A percentile compares a stretch with the other conserved stretches of the same genome.
Evolutionary conservation across 202 grass and related monocot genomes (phyloP).

Genomic region (Miscanthus sacchariflorus): DNA sequence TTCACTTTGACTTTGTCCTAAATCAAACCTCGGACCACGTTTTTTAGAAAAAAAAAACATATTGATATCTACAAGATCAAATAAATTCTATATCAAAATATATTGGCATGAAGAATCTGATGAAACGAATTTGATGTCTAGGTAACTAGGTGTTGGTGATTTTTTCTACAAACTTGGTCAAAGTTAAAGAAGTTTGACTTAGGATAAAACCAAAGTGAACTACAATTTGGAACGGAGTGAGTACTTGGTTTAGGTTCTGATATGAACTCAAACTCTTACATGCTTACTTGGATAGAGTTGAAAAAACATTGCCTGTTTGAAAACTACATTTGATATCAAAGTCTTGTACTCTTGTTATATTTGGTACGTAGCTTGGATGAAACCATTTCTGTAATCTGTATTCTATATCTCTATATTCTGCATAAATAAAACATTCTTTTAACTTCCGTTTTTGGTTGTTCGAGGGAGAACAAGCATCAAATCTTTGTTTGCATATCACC

Average conservation of each 20-base stretch:
- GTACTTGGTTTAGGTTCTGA: constrained; percentile 1
- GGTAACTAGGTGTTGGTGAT: not conserved
- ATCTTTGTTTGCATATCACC: not conserved
- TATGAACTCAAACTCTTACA: constrained; percentile 6
- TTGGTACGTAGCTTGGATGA: not conserved
- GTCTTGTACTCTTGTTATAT: constrained; percentile 12
- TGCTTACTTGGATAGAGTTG: not conserved
- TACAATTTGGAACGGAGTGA: not conserved
- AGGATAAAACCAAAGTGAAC: not conserved
- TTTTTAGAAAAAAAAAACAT: not conserved
- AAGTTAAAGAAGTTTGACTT: not conserved
- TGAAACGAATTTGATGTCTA: no score
- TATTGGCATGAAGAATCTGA: no score
- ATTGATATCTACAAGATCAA: not conserved
- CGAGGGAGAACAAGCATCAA: not conserved
- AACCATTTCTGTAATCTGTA: not conserved
- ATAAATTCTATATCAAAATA: no score
- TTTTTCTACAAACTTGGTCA: not conserved
- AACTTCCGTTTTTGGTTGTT: not conserved
- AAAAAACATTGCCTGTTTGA: not conserved
- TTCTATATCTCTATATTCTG: not conserved
- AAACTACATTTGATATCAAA: not conserved
- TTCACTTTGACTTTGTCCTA: not conserved
- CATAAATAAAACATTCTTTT: not conserved
- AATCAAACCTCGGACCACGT: not conserved